Evolutionary conservation across 2,329 filamentous ascomycete genomes (phyloP), one percentile per base, ranked within the genome.

Genomic region (Immersiporthe knoxdaviesiana): DNA sequence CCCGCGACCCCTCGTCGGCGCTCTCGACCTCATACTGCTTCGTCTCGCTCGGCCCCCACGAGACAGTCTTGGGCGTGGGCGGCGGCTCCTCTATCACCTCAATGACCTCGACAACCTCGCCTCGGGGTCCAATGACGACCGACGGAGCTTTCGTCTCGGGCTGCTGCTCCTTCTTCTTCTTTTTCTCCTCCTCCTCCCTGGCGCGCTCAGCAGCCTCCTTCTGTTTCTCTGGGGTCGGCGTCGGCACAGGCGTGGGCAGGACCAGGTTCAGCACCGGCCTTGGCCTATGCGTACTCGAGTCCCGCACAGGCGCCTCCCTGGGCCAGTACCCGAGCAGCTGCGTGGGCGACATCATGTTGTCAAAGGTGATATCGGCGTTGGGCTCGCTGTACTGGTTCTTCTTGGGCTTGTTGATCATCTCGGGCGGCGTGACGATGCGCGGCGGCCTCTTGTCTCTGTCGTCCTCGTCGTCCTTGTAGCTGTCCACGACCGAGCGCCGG

Each of bases 21-120:
- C 85, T 90, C 69, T 88, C 86, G 14, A 87, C 83, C 63, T 90
- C 86, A 71, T 88, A 91, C 70, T 87, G 85, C 75, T 90, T 88
- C 4, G 85, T 90, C 74, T 89, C 83, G 72, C 90, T 89, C 70
- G 89, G 82, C 14, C 88, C 89, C 89, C 88, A 91, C 16, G 84
- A 88, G 5, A 91, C 89, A 56, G 80, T 84, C 73, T 90, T 90
- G 30, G 68, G 56, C 58, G 66, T 82, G 8, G 80, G 80, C 41
- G 80, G 80, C 39, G 83, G 80, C 32, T 81, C 77, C 65, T 82
- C 80, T n/a, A 80, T 75, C 1, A 78, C 78, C 68, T 81, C 78
- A 14, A 82, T 75, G 50, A 81, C 75, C 65, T 86, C 83, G 14
- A 83, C 75, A 47, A 81, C 75, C 65, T 86, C 83, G 14, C 81